Percentiles rank a stretch among this genome's conserved stretches.
Conservation (phyloP, 306 rosid species). For the Medicago arabica region DNA sequence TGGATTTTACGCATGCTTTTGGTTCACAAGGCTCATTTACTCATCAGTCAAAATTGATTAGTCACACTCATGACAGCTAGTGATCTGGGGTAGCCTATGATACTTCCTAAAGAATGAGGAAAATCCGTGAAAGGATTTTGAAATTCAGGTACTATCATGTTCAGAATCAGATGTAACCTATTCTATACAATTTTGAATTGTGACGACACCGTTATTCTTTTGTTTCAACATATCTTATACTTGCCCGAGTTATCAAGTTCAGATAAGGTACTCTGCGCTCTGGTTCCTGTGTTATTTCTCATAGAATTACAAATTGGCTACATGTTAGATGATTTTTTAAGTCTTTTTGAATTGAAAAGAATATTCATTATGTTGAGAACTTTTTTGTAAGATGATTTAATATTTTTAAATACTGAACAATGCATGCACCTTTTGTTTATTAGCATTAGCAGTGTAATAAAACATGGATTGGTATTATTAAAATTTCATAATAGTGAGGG, state of each 20-base stretch:
- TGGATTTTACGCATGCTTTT: slow-evolving; percentile 95
- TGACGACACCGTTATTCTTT: slow-evolving; percentile 59
- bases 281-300: slow-evolving; percentile 21
- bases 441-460: neutral
- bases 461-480: neutral
- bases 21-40: slow-evolving; percentile 99
- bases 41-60: slow-evolving; percentile 95
- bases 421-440: neutral
- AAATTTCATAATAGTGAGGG: neutral
- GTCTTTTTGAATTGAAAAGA: neutral
- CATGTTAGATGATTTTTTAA: neutral
- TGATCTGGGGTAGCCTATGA: slow-evolving; percentile 36
- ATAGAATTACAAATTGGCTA: slow-evolving; percentile 13
- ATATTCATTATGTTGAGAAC: neutral
- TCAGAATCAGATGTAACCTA: slow-evolving; percentile 70
- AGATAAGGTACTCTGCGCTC: slow-evolving; percentile 32
- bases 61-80: slow-evolving; percentile 34
- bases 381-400: slow-evolving; percentile 15
- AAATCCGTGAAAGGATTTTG: slow-evolving; percentile 60
- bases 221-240: slow-evolving; percentile 60
- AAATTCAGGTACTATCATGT: slow-evolving; percentile 59
- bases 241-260: slow-evolving; percentile 45
- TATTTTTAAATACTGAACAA: slow-evolving; percentile 3
- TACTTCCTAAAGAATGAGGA: slow-evolving; percentile 47
- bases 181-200: slow-evolving; percentile 79